These are phyloP conservation scores for Verruconis gallopava DNA, from an alignment of 2,329 filamentous ascomycete species.

Conservation along the genomic window DNA sequence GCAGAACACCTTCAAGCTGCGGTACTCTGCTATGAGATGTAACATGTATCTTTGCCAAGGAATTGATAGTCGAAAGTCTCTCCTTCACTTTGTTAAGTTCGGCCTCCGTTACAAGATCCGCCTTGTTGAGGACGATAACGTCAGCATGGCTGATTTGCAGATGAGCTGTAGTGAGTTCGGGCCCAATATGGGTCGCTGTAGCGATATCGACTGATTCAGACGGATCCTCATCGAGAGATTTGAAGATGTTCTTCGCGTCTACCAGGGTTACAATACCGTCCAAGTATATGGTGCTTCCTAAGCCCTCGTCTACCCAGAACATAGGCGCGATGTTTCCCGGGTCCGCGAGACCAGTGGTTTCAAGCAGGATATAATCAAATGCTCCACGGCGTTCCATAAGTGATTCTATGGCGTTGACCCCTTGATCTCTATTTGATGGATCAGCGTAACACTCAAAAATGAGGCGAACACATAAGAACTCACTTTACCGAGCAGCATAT, in stretches of 20 bases:
- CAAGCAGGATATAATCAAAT: conserved; percentile 95
- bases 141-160: conserved; percentile 95
- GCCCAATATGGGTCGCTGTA: conserved; percentile 42
- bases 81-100: conserved; percentile 58
- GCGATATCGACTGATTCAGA: conserved; percentile 33
- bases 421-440: conserved; percentile 53
- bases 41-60: conserved; percentile 68
- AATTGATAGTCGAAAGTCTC: conserved; percentile 76
- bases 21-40: conserved; percentile 73
- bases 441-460: neutral
- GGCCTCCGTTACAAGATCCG: conserved; percentile 60
- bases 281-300: conserved; percentile 89
- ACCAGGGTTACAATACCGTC: conserved; percentile 95
- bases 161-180: conserved; percentile 80
- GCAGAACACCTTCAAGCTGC: conserved; percentile 67
- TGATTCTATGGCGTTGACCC: conserved; percentile 88
- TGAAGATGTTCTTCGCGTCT: conserved; percentile 84
- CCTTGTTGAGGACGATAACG: conserved; percentile 88
- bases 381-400: conserved; percentile 87
- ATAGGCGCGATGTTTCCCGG: conserved; percentile 90
- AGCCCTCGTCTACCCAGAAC: conserved; percentile 95
- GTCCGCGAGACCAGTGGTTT: conserved; percentile 90
- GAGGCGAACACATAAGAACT: conserved; percentile 17
- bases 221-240: conserved; percentile 57
- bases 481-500: conserved; percentile 98